phyloP scores from a whole-genome alignment of 2,329 filamentous ascomycete genomes.

The Aspergillus tamarii region DNA sequence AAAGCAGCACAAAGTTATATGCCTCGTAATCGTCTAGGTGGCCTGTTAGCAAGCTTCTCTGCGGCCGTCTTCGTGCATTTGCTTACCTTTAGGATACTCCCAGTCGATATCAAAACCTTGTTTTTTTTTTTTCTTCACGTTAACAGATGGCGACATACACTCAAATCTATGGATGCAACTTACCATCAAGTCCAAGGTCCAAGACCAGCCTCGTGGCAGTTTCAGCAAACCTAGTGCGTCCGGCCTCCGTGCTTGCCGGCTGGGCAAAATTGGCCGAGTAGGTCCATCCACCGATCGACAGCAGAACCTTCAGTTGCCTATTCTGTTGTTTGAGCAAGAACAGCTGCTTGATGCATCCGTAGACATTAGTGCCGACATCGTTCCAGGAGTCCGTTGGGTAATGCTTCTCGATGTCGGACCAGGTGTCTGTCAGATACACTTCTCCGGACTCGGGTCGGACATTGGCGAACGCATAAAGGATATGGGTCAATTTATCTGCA shows the following conservation, averaged over 20 bases:
- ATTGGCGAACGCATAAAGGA: slow-evolving; percentile 89
- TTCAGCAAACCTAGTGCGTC: slow-evolving; percentile 68
- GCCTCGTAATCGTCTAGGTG: slow-evolving; percentile 46
- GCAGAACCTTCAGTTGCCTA: slow-evolving; percentile 74
- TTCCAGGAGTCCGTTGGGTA: slow-evolving; percentile 70
- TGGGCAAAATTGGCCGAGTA: slow-evolving; percentile 76
- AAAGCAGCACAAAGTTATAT: slow-evolving; percentile 46
- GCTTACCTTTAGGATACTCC: slow-evolving; percentile 49
- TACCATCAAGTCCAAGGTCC: slow-evolving; percentile 71
- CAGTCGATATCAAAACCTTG: slow-evolving; percentile 51
- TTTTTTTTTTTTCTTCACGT: background rate
- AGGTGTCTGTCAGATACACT: slow-evolving; percentile 70
- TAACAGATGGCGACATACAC: background rate
- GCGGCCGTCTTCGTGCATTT: background rate
- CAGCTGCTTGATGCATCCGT: slow-evolving; percentile 77
- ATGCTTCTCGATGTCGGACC: slow-evolving; percentile 70
- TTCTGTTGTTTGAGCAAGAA: slow-evolving; percentile 75
- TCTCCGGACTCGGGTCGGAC: slow-evolving; percentile 77
- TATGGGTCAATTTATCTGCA: slow-evolving; percentile 77
- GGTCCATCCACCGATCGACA: slow-evolving; percentile 82
- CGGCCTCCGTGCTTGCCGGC: slow-evolving; percentile 65
- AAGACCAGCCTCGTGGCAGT: slow-evolving; percentile 75
- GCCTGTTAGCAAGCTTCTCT: slow-evolving; percentile 14
- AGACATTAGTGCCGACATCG: slow-evolving; percentile 71
- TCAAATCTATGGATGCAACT: slow-evolving; percentile 7